A percentile compares a stretch with the other conserved stretches of the same genome.
These are phyloP conservation scores for Saturnispora dispora DNA, from an alignment of 805 yeast genomes.

Conservation along the genomic window DNA sequence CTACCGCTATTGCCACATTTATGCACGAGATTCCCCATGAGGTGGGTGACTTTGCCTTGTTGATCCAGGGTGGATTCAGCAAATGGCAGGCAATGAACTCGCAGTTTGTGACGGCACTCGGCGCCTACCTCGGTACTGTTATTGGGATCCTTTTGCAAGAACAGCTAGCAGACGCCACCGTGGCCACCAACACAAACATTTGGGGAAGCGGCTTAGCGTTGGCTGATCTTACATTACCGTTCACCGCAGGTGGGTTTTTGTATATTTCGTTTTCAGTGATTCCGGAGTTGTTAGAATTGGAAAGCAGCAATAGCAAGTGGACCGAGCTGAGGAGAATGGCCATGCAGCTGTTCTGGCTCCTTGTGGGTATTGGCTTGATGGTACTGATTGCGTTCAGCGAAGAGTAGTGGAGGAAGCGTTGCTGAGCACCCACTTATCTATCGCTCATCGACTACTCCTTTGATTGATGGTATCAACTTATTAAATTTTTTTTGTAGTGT, in stretches of 20 bases:
- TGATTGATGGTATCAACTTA: not conserved
- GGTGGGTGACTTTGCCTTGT: conserved; percentile 68
- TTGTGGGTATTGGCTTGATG: conserved; percentile 52
- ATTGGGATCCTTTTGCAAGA: conserved; percentile 51
- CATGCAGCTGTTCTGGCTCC: conserved; percentile 40
- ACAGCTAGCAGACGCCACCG: conserved; percentile 13
- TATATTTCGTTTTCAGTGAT: conserved; percentile 72
- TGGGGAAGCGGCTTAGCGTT: conserved; percentile 5
- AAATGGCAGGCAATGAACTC: conserved; percentile 58
- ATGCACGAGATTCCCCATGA: conserved; percentile 79
- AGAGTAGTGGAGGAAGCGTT: conserved; percentile 15
- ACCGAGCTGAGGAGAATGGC: conserved; percentile 33
- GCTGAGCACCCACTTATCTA: conserved; percentile 2
- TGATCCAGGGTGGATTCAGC: conserved; percentile 60
- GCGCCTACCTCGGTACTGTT: conserved; percentile 57
- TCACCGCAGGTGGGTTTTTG: conserved; percentile 69
- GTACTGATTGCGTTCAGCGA: conserved; percentile 41
- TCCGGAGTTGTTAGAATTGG: conserved; percentile 54
- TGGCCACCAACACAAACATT: conserved; percentile 7
- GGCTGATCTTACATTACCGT: conserved; percentile 48
- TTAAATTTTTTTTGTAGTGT: not conserved
- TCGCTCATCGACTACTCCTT: not conserved
- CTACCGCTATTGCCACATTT: conserved; percentile 61
- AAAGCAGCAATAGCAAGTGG: conserved; percentile 26
- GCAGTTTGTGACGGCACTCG: conserved; percentile 56